Evolutionary conservation across 1,284 basidiomycete species (phyloP).

Genomic region (Ganoderma resinaceum): DNA sequence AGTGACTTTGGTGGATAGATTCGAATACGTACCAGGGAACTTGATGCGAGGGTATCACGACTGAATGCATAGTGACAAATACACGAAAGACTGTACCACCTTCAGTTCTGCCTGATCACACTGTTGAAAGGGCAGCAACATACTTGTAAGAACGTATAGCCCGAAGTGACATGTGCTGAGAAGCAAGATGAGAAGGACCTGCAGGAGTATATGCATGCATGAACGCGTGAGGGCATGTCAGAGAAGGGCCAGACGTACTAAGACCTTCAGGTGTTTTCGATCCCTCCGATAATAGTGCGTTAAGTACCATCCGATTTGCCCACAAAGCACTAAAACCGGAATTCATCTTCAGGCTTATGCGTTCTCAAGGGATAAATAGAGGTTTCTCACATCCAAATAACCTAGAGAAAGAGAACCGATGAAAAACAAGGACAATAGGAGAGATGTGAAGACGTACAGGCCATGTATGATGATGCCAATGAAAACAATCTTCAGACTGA

Average conservation of each 20-base stretch:
- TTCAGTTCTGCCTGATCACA: neutral
- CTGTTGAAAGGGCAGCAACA: neutral
- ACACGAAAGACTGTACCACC: neutral
- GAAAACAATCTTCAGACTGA: neutral
- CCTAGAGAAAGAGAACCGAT: neutral
- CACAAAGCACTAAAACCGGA: neutral
- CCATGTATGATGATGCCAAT: neutral
- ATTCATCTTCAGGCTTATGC: neutral
- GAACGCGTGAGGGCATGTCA: neutral
- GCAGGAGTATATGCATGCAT: too few species aligned
- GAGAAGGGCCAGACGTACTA: neutral
- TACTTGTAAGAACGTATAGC: neutral
- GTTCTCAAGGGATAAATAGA: neutral
- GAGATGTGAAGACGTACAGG: neutral
- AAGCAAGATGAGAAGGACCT: neutral
- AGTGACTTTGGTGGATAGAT: neutral
- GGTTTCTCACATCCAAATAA: neutral
- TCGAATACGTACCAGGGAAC: neutral
- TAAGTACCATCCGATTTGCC: neutral
- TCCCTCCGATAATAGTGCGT: neutral
- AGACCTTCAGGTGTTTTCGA: neutral
- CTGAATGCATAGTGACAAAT: conserved; percentile 3
- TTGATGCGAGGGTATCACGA: neutral
- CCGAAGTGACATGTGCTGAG: conserved; percentile 1
- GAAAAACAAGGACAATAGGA: neutral